These are phyloP conservation scores for Verticillium klebahnii DNA, from an alignment of 2,329 filamentous ascomycete genomes.

Conservation along the genomic window DNA sequence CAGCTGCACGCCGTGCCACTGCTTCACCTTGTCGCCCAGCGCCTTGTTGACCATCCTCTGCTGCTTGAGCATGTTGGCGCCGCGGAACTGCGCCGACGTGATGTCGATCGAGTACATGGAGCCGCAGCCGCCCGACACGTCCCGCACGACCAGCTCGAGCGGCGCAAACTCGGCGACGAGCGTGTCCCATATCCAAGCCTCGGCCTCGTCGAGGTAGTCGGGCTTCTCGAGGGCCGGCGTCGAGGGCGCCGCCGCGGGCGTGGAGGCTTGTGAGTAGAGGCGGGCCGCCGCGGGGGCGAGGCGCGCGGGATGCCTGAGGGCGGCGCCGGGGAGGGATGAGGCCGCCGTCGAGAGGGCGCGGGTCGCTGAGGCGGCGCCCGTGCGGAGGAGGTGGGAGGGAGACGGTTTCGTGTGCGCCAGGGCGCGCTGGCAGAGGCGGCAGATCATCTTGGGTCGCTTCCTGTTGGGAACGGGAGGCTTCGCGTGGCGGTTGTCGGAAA, in stretches of 20 bases:
- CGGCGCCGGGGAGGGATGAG: neutral
- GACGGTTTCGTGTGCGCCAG: constrained; percentile 6
- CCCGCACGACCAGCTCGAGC: constrained; percentile 59
- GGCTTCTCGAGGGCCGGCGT: constrained; percentile 34
- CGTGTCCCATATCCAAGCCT: constrained; percentile 54
- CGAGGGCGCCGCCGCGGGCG: neutral
- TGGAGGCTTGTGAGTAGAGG: neutral
- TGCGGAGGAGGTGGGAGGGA: neutral
- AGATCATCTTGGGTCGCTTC: constrained; percentile 7
- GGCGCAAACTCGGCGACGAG: constrained; percentile 45
- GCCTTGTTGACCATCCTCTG: constrained; percentile 75
- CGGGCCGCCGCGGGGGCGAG: neutral
- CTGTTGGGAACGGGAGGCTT: neutral
- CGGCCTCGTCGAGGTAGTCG: constrained; percentile 48
- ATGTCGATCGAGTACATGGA: constrained; percentile 86
- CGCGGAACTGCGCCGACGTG: constrained; percentile 65
- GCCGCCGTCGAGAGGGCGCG: neutral
- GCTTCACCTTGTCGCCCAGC: constrained; percentile 70
- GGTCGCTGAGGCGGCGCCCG: neutral
- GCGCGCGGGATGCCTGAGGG: neutral
- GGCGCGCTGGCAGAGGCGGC: constrained; percentile 12
- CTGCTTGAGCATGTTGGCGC: constrained; percentile 71
- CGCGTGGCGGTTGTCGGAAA: neutral
- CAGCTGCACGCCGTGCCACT: constrained; percentile 80
- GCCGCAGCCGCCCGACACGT: constrained; percentile 79